Conservation (phyloP, 116 monocot species). For the Phalaenopsis hybrid region DNA sequence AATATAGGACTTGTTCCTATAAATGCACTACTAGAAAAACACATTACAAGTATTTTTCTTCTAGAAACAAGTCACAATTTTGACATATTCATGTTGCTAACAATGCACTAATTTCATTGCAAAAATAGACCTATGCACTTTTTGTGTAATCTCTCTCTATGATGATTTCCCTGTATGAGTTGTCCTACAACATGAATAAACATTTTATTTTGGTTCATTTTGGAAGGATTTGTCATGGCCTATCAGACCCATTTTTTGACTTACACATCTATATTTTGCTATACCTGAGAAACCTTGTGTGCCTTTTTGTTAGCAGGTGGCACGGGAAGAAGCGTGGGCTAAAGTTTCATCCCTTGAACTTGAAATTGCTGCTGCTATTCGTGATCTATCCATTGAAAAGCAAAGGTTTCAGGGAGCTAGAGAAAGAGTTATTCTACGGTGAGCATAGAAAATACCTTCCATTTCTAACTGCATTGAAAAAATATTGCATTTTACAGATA, state of each 20-base stretch:
- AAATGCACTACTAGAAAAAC: background rate
- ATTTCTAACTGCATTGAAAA: background rate
- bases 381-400: slow-evolving; percentile 84
- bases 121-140: background rate
- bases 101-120: background rate
- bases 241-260: background rate
- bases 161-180: background rate
- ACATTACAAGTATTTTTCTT: background rate
- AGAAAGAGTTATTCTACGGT: slow-evolving; percentile 92
- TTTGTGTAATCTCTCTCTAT: background rate
- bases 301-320: slow-evolving; percentile 85
- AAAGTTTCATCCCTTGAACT: slow-evolving; percentile 97
- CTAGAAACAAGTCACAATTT: background rate
- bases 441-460: slow-evolving; percentile 8
- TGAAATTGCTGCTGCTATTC: slow-evolving; percentile 84
- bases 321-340: slow-evolving; percentile 98
- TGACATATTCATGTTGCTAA: background rate
- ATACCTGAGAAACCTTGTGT: slow-evolving; percentile 39
- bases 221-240: background rate
- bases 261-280: background rate
- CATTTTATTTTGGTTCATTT: background rate
- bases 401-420: slow-evolving; percentile 95
- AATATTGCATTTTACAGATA: background rate
- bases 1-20: background rate
- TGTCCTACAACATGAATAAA: background rate